Conservation (phyloP, 1,284 basidiomycete species). For the Puccinia horiana region DNA sequence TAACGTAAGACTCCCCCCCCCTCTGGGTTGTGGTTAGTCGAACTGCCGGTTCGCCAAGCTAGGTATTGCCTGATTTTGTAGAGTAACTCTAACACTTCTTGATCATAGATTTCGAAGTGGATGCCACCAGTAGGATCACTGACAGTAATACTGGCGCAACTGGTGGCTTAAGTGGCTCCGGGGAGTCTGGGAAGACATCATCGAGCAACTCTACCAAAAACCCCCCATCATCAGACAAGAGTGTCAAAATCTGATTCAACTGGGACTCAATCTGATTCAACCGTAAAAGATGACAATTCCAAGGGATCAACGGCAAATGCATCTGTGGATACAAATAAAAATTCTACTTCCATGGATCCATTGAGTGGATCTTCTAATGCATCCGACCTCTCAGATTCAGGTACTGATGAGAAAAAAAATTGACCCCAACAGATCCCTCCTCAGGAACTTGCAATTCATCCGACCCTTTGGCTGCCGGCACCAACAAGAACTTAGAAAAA, state of each 20-base stretch:
- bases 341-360: slow-evolving; percentile 5
- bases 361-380: slow-evolving; percentile 7
- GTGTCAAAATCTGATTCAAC: slow-evolving; percentile 28
- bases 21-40: slow-evolving; percentile 34
- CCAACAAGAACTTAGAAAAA: slow-evolving; percentile 9
- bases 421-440: slow-evolving; percentile 2
- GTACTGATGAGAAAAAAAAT: slow-evolving; percentile 3
- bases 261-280: too few species aligned
- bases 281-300: slow-evolving; percentile 1
- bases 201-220: background rate
- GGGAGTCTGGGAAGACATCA: background rate
- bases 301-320: background rate
- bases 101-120: slow-evolving; percentile 32
- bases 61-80: background rate
- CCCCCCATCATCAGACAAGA: background rate
- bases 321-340: slow-evolving; percentile 19
- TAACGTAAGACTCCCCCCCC: too few species aligned
- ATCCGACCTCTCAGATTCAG: slow-evolving; percentile 28
- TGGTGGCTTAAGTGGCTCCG: slow-evolving; percentile 38
- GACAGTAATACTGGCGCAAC: slow-evolving; percentile 36
- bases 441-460: slow-evolving; percentile 17
- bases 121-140: slow-evolving; percentile 32
- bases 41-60: background rate
- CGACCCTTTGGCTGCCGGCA: slow-evolving; percentile 5
- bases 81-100: background rate